A percentile compares a stretch with the other conserved stretches of the same genome.
phyloP scores from a whole-genome alignment of 257 asterid genomes.

The Scutellaria galericulata region DNA sequence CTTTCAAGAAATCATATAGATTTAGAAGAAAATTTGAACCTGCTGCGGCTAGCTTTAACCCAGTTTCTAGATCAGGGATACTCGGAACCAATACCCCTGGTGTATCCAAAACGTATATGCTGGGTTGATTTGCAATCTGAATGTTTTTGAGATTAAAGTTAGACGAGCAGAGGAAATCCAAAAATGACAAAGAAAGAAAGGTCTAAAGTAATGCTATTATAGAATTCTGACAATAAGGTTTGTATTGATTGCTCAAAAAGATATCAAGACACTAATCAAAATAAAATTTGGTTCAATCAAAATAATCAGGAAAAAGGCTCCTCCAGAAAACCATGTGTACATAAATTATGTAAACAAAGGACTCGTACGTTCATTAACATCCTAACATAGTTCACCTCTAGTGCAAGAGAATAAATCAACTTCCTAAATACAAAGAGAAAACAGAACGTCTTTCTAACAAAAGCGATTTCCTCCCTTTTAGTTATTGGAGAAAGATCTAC shows the following conservation, averaged over 20 bases:
- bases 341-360: neutral
- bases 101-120: conserved; percentile 90
- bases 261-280: neutral
- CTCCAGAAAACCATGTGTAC: neutral
- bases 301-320: conserved; percentile 2
- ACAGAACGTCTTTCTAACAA: neutral
- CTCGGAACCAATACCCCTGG: conserved; percentile 97
- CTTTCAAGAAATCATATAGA: neutral
- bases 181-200: neutral
- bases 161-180: conserved; percentile 11
- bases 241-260: neutral
- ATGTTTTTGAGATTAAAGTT: conserved; percentile 11
- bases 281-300: neutral
- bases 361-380: neutral
- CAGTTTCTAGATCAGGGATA: conserved; percentile 82
- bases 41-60: conserved; percentile 90
- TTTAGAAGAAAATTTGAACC: conserved; percentile 46
- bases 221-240: neutral
- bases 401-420: neutral
- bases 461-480: neutral
- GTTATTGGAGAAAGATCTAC: conserved; percentile 39
- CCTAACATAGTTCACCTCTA: neutral
- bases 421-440: conserved; percentile 4
- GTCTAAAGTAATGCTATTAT: neutral
- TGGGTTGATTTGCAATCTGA: conserved; percentile 92